Evolutionary conservation across 768 basidiomycete species (phyloP).

Genomic region (Leccinum boreale): DNA sequence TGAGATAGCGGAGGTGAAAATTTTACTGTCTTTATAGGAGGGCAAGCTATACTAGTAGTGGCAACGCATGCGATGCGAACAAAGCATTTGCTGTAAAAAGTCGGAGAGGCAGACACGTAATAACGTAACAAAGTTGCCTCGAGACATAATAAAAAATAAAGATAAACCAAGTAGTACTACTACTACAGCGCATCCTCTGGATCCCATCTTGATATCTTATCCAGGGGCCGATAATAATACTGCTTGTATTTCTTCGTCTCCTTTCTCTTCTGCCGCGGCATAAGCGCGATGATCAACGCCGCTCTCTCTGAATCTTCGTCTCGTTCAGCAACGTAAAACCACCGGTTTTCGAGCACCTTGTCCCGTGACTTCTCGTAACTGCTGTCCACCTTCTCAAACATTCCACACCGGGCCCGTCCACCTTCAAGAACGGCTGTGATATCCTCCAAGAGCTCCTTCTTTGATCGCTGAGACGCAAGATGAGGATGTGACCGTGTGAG

Average conservation of each 20-base stretch:
- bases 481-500: conserved; percentile 54
- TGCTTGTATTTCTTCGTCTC: conserved; percentile 85
- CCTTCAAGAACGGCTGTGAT: conserved; percentile 50
- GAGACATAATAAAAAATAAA: conserved; percentile 9
- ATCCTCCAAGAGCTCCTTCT: conserved; percentile 45
- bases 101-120: conserved; percentile 5
- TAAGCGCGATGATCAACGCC: conserved; percentile 60
- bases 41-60: conserved; percentile 7
- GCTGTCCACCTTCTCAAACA: conserved; percentile 72
- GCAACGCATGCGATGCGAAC: background rate
- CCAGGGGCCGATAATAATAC: conserved; percentile 77
- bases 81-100: conserved; percentile 5
- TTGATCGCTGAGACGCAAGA: conserved; percentile 35
- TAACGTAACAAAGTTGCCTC: conserved; percentile 16
- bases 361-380: conserved; percentile 52
- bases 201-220: conserved; percentile 72
- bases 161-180: conserved; percentile 1
- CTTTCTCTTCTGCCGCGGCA: conserved; percentile 71
- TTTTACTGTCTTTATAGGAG: conserved; percentile 23
- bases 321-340: conserved; percentile 74
- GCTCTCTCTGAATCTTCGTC: conserved; percentile 74
- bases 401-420: conserved; percentile 46
- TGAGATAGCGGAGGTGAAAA: background rate
- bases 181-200: conserved; percentile 51
- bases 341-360: conserved; percentile 48